Evolutionary conservation across 2,329 filamentous ascomycete species (phyloP), one percentile per base, ranked within the genome.

Genomic region (Rutstroemia sp.): DNA sequence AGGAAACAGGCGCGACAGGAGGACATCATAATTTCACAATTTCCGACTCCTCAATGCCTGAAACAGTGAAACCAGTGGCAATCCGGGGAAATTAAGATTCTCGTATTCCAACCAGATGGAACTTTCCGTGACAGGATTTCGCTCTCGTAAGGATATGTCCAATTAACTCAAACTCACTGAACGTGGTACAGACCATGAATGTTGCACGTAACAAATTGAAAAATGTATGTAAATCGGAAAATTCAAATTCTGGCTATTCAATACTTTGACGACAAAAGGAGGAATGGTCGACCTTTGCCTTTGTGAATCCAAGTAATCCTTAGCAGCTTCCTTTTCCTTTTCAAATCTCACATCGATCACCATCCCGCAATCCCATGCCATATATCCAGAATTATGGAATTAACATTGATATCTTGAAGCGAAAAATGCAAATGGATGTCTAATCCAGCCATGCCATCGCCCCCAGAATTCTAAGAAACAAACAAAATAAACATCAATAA

Each of bases 401-500:
- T 49, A 49, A 38, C 39, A 16, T 21, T 55, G 39, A 51, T 10
- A 25, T 21, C 19, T 38, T 39, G 27, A 30, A 50, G 27, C 10
- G 30, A 23, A 51, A 51, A 38, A 45, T 51, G 46, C 19, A 41
- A 34, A 49, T 49, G 23, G 34, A 25, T 54, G 23, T 44, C 37
- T 50, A 46, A 30, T 55, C 46, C 38, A 50, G 50, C 50, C 46
- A 46, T 50, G 37, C 50, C 46, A 27, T 45, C 30, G 47, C 41
- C 38, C 52, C 52, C 25, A 27, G 45, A 27, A 44, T 18, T 55
- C 53, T 55, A 45, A 44, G 44, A 21, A 50, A 51, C 52, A 51
- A 52, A 59, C 37, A 59, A 51, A 41, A 47, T 41, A 57, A 52
- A 51, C 34, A 48, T 52, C 51, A 57, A 48, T 52, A 54, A 44